These are phyloP conservation scores for Lactarius psammicola DNA, from an alignment of 768 basidiomycete genomes.

Conservation along the genomic window DNA sequence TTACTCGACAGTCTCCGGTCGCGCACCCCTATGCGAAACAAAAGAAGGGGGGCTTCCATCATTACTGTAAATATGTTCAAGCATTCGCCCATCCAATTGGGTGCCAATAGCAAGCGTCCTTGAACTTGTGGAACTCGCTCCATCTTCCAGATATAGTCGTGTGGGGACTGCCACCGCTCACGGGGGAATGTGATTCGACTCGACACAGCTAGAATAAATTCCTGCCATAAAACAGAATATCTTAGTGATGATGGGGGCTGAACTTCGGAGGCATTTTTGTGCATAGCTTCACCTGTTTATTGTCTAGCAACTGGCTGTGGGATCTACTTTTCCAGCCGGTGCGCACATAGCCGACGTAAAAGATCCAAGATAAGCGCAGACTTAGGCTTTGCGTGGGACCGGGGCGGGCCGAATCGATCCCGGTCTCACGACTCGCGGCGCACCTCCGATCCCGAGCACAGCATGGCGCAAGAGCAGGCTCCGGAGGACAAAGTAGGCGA, in stretches of 20 bases:
- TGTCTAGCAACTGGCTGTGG: not conserved
- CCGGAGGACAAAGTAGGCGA: constrained; percentile 3
- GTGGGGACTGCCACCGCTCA: not conserved
- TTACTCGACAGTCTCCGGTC: not conserved
- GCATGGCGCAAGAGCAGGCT: not conserved
- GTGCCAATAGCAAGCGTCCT: not conserved
- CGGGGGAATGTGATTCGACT: not conserved
- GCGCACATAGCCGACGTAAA: not conserved
- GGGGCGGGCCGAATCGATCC: not conserved
- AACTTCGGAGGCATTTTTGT: not conserved
- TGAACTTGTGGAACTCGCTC: not conserved
- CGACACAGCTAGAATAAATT: not conserved
- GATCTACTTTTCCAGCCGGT: not conserved
- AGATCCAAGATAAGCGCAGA: not conserved
- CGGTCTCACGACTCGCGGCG: not conserved
- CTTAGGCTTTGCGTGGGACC: not conserved
- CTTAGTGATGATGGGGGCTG: not conserved
- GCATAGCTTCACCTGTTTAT: not conserved
- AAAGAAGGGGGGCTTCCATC: not conserved
- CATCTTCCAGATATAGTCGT: not conserved
- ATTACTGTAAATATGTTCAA: not conserved
- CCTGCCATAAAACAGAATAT: not conserved
- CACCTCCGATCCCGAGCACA: not conserved
- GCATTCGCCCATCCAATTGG: not conserved
- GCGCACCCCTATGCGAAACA: not conserved